A percentile compares a stretch with the other conserved stretches of the same genome.
Conservation (phyloP, 2,329 filamentous ascomycete genomes). For the Claviceps paspali region DNA sequence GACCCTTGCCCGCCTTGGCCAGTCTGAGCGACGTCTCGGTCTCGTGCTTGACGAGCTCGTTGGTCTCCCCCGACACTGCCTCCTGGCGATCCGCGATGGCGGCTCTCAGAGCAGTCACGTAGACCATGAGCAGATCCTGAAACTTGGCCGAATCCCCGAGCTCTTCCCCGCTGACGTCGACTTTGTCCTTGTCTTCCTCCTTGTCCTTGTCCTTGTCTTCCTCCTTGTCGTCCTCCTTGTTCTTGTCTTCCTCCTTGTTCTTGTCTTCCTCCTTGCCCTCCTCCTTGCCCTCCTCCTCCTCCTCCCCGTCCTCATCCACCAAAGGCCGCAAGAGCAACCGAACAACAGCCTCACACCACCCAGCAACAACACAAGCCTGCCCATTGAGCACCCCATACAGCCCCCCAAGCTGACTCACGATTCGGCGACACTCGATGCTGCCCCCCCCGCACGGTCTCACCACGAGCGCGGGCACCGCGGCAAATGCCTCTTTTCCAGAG, state of each 20-base stretch:
- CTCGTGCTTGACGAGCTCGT: slow-evolving; percentile 61
- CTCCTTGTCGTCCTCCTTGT: slow-evolving; percentile 69
- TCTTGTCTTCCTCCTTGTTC: slow-evolving; percentile 34
- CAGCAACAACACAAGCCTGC: slow-evolving; percentile 55
- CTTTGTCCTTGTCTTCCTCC: slow-evolving; percentile 55
- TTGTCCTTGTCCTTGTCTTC: slow-evolving; percentile 49
- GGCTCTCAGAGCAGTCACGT: slow-evolving; percentile 63
- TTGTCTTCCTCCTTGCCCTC: slow-evolving; percentile 71
- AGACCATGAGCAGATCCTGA: slow-evolving; percentile 80
- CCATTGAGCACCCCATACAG: slow-evolving; percentile 53
- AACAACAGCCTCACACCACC: slow-evolving; percentile 61
- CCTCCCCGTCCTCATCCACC: slow-evolving; percentile 76
- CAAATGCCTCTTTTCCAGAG: slow-evolving; percentile 38
- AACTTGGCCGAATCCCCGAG: slow-evolving; percentile 75
- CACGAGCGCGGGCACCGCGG: slow-evolving; percentile 40
- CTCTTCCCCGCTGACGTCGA: slow-evolving; percentile 74
- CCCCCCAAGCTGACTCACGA: slow-evolving; percentile 50
- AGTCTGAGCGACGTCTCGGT: slow-evolving; percentile 42
- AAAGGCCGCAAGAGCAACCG: slow-evolving; percentile 58
- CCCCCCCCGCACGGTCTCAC: slow-evolving; percentile 40
- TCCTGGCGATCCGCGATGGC: slow-evolving; percentile 66
- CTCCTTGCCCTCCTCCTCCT: no score
- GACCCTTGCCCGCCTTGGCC: slow-evolving; percentile 50
- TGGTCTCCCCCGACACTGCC: slow-evolving; percentile 61
- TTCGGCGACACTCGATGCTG: slow-evolving; percentile 57